phyloP scores from a whole-genome alignment of 345 rosid species.

The Ceriops zippeliana region DNA sequence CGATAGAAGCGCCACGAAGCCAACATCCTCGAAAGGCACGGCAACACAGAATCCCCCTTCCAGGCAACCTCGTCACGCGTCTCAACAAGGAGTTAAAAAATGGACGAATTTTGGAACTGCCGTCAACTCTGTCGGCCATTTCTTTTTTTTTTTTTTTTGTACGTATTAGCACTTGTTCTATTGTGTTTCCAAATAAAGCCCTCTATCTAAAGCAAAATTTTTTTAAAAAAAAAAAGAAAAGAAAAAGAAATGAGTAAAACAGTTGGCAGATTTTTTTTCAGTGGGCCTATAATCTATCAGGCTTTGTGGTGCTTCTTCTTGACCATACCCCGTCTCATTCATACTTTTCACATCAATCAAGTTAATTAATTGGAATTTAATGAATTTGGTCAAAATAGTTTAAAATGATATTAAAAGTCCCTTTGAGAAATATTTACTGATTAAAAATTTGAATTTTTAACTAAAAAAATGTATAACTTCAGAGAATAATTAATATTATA shows the following conservation, averaged over 20 bases:
- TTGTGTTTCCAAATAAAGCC: too few species aligned
- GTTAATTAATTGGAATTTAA: not conserved
- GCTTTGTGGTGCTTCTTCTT: not conserved
- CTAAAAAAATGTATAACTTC: too few species aligned
- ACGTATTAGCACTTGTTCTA: too few species aligned
- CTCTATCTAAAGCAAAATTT: too few species aligned
- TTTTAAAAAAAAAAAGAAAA: too few species aligned
- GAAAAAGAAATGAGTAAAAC: not conserved
- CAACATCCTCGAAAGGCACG: too few species aligned
- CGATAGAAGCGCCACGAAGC: too few species aligned
- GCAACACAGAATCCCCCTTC: too few species aligned
- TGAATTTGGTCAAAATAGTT: not conserved
- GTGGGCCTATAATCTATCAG: not conserved
- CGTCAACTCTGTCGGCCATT: slow-evolving; percentile 36
- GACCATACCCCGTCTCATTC: slow-evolving; percentile 20
- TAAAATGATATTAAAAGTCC: too few species aligned
- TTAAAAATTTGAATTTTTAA: slow-evolving; percentile 10
- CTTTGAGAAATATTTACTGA: too few species aligned
- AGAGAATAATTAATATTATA: too few species aligned
- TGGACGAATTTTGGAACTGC: slow-evolving; percentile 27
- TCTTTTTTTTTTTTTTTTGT: not conserved
- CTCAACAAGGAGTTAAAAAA: not conserved
- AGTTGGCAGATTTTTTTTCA: not conserved
- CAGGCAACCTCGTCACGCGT: too few species aligned
- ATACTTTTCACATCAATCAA: slow-evolving; percentile 13